These are phyloP conservation scores for Trichoderma sp. DNA, from an alignment of 2,329 filamentous ascomycete genomes.

Conservation along the genomic window DNA sequence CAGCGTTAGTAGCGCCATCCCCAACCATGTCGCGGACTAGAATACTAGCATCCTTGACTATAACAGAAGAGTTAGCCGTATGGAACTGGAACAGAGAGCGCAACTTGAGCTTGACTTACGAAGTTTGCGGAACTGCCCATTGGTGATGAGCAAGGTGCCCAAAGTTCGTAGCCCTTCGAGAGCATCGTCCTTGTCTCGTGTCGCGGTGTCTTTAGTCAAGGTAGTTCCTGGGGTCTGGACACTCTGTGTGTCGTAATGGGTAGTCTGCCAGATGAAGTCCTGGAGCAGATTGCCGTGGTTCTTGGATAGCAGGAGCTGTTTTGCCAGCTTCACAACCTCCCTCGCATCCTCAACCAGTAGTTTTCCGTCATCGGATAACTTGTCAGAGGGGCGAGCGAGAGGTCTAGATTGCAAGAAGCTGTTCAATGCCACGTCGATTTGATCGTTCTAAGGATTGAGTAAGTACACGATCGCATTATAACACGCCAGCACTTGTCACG, in stretches of 20 bases:
- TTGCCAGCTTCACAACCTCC: conserved; percentile 79
- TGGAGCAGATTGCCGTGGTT: conserved; percentile 93
- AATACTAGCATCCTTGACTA: conserved; percentile 73
- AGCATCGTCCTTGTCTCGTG: conserved; percentile 80
- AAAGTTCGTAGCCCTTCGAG: conserved; percentile 83
- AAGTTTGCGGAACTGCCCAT: conserved; percentile 93
- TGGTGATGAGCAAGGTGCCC: conserved; percentile 86
- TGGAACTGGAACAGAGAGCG: neutral
- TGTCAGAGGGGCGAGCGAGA: conserved; percentile 67
- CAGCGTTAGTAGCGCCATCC: conserved; percentile 80
- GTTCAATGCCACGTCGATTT: conserved; percentile 93
- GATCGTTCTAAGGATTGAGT: conserved; percentile 65
- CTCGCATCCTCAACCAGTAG: conserved; percentile 74
- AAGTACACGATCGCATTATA: neutral
- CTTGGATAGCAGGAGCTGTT: conserved; percentile 83
- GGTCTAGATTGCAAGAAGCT: conserved; percentile 73
- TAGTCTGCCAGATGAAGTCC: conserved; percentile 94
- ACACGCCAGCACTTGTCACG: neutral
- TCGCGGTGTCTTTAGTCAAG: conserved; percentile 71
- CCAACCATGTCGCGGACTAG: conserved; percentile 88
- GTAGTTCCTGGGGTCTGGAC: conserved; percentile 63
- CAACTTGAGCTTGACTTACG: conserved; percentile 49
- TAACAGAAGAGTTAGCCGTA: neutral
- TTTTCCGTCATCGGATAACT: conserved; percentile 80
- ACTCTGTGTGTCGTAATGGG: conserved; percentile 65